A percentile compares a stretch with the other conserved stretches of the same genome.
Conservation (phyloP, 2,329 filamentous ascomycete species). For the Aspergillus neotritici region DNA sequence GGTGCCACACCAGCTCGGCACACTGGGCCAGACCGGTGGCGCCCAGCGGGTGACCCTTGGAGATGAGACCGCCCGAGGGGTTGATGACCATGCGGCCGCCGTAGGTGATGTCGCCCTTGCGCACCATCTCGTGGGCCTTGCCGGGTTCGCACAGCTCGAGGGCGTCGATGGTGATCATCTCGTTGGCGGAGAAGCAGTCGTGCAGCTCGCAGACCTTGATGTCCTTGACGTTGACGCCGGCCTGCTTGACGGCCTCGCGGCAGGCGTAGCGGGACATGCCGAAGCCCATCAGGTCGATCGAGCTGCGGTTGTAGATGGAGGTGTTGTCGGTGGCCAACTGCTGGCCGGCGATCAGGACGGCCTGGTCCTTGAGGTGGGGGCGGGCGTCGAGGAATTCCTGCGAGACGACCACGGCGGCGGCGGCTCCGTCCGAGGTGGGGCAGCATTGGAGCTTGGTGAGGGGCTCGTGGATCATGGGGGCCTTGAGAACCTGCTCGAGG, state of each 20-base stretch:
- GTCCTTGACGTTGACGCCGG: slow-evolving; percentile 58
- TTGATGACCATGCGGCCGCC: slow-evolving; percentile 78
- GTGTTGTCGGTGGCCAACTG: slow-evolving; percentile 79
- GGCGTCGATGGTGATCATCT: slow-evolving; percentile 85
- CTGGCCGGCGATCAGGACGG: slow-evolving; percentile 86
- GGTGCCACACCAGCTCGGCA: slow-evolving; percentile 90
- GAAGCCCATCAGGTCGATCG: slow-evolving; percentile 86
- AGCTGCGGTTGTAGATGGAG: slow-evolving; percentile 67
- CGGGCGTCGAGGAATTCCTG: slow-evolving; percentile 80
- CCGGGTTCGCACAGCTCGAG: slow-evolving; percentile 72
- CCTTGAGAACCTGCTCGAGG: slow-evolving; percentile 69
- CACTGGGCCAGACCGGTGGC: slow-evolving; percentile 95
- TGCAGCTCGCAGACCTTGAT: slow-evolving; percentile 86
- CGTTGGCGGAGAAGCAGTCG: slow-evolving; percentile 94
- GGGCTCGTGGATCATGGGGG: slow-evolving; percentile 74
- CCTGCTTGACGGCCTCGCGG: slow-evolving; percentile 63
- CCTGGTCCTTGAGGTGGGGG: slow-evolving; percentile 73
- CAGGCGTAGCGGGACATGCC: slow-evolving; percentile 74
- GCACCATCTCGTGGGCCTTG: slow-evolving; percentile 87
- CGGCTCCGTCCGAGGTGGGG: slow-evolving; percentile 88
- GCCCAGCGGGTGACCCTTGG: slow-evolving; percentile 90
- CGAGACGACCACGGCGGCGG: slow-evolving; percentile 82
- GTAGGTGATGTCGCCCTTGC: slow-evolving; percentile 84
- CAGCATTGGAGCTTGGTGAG: slow-evolving; percentile 98
- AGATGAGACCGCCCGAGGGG: slow-evolving; percentile 89